phyloP scores from a whole-genome alignment of 108 stramenopile species.

The Thalassiosira profunda region DNA sequence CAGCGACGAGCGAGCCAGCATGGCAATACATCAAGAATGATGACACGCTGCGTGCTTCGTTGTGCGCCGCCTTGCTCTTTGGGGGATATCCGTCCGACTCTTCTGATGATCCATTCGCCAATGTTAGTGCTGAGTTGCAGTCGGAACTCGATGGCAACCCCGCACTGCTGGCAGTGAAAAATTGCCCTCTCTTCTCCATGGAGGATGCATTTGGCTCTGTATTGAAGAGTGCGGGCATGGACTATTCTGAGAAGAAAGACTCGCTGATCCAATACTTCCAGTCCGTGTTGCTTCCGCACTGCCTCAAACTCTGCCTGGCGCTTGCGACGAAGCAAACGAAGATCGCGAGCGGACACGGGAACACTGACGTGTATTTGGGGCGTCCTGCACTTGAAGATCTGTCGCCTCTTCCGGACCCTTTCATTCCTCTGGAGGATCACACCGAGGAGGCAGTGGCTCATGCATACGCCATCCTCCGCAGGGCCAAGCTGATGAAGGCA shows the following conservation, averaged over 20 bases:
- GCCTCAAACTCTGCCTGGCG: constrained; percentile 66
- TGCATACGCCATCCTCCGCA: constrained; percentile 71
- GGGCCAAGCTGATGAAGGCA: constrained; percentile 64
- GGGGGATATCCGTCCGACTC: constrained; percentile 55
- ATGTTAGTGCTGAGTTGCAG: constrained; percentile 22
- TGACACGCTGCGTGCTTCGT: constrained; percentile 56
- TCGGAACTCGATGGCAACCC: constrained; percentile 15
- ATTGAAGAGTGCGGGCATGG: constrained; percentile 11
- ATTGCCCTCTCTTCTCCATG: constrained; percentile 23
- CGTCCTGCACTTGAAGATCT: constrained; percentile 13
- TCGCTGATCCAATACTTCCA: constrained; percentile 57
- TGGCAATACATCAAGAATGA: constrained; percentile 50
- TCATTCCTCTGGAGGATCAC: constrained; percentile 62
- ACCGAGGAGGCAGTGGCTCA: constrained; percentile 71
- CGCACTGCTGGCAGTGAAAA: too few relatives aligned
- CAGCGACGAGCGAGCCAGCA: neutral
- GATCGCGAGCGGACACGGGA: constrained; percentile 15
- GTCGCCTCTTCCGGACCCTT: constrained; percentile 79
- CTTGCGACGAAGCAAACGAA: constrained; percentile 37
- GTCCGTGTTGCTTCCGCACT: constrained; percentile 73
- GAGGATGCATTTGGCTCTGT: constrained; percentile 20
- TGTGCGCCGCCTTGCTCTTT: constrained; percentile 59
- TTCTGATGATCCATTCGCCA: constrained; percentile 2
- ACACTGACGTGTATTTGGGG: constrained; percentile 29
- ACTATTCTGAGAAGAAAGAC: constrained; percentile 31